Base-by-base conservation (phyloP, 345 rosid genomes). In the Noccaea bulbosa region DNA sequence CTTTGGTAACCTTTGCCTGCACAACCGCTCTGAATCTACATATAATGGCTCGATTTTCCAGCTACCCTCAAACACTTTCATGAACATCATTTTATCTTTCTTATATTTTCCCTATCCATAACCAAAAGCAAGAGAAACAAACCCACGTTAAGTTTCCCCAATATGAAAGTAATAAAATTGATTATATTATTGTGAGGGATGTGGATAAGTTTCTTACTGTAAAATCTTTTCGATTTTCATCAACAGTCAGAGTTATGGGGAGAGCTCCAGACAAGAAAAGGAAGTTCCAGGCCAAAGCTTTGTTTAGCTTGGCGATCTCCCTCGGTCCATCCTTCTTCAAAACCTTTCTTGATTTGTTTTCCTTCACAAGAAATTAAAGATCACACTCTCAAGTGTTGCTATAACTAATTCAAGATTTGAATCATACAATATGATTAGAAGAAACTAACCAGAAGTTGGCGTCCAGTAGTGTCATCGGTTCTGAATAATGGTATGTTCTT, bases 251-350 rank as follows among this genome's bases (percentile, higher is more conserved):
- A 70, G 86, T 86, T 55, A 92, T 92, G 0, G 87, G 83, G 54
- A 87, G 79, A 7, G 83, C 70, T 72, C 89, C 86, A 7, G 93
- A 80, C 84, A 88, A 85, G 86, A 87, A 82, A 35, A 87, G 85
- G 40, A 92, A 77, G 77, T 81, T 89, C 96, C 96, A 91, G 34
- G 81, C 7, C 48, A 94, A 83, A 12, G 85, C 76, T 76, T 91
- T 92, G 50, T 86, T 88, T 20, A 86, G 53, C 16, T 91, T 85
- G 11, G 86, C 90, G 67, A 91, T 80, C 77, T 91, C 90, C 65
- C 90, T 80, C n/a, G 70, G 75, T 67, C 93, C 96, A 49, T 88
- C 93, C 66, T 88, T 87, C 6, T 83, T 63, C 81, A 88, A 65
- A 48, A 91, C 85, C 65, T 48, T 81, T 58, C 89, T 75, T 17